Conservation (phyloP, 257 asterid genomes). For the Ehretia macrophylla region DNA sequence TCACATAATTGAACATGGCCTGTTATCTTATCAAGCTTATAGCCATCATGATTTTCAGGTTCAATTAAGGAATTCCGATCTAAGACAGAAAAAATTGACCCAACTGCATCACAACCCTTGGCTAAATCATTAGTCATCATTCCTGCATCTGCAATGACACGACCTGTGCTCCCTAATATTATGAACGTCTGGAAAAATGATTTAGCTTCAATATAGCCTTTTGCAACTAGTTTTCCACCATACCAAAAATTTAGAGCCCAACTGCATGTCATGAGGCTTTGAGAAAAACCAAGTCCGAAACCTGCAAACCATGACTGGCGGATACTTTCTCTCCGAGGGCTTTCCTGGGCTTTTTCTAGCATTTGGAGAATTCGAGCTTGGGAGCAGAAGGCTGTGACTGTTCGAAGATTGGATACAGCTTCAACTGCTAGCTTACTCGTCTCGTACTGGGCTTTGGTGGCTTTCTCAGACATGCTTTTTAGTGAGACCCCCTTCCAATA, state of each 20-base stretch:
- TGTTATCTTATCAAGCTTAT: slow-evolving; percentile 38
- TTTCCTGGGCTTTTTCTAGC: slow-evolving; percentile 62
- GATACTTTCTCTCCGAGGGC: slow-evolving; percentile 51
- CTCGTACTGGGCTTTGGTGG: slow-evolving; percentile 71
- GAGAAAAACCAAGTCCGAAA: slow-evolving; percentile 60
- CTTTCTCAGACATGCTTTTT: slow-evolving; percentile 54
- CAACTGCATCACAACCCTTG: slow-evolving; percentile 64
- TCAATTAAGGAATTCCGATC: slow-evolving; percentile 68
- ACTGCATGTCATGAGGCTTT: slow-evolving; percentile 56
- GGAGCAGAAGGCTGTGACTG: slow-evolving; percentile 75
- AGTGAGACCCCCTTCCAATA: slow-evolving; percentile 53
- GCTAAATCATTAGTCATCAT: slow-evolving; percentile 89
- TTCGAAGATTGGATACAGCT: slow-evolving; percentile 84
- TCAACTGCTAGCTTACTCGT: slow-evolving; percentile 92
- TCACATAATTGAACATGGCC: slow-evolving; percentile 54
- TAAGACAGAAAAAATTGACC: slow-evolving; percentile 67
- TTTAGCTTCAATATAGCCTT: slow-evolving; percentile 51
- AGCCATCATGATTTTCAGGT: slow-evolving; percentile 62
- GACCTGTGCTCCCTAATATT: slow-evolving; percentile 86
- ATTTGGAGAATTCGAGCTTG: slow-evolving; percentile 61
- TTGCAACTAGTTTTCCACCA: slow-evolving; percentile 71
- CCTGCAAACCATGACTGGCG: slow-evolving; percentile 84
- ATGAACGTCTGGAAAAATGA: slow-evolving; percentile 73
- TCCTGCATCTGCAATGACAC: slow-evolving; percentile 86
- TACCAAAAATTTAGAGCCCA: slow-evolving; percentile 89